Percentiles rank a stretch among this genome's conserved stretches.
Evolutionary conservation across 495 filamentous ascomycete genomes (phyloP).

Genomic region (Hyaloscypha variabilis): DNA sequence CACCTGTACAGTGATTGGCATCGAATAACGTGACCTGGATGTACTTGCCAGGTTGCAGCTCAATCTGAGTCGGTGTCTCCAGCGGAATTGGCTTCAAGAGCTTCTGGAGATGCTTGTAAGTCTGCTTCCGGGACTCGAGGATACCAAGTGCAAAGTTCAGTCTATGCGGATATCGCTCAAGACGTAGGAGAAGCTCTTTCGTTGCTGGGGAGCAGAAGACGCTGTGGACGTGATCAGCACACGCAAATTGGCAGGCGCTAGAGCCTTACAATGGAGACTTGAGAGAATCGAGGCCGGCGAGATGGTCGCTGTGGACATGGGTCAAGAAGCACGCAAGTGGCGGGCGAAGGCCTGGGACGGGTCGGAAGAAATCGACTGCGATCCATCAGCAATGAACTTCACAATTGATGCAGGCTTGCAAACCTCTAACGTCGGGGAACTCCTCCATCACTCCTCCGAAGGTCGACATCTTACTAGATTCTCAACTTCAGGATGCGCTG

Average conservation of each 20-base stretch:
- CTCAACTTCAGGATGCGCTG: neutral
- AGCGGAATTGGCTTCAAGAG: constrained; percentile 82
- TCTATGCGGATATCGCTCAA: constrained; percentile 77
- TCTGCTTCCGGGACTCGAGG: constrained; percentile 66
- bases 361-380: constrained; percentile 81
- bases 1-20: constrained; percentile 90
- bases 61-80: constrained; percentile 77
- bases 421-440: constrained; percentile 71
- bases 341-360: constrained; percentile 50
- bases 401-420: neutral
- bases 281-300: constrained; percentile 78
- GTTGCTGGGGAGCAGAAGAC: constrained; percentile 91
- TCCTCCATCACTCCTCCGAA: constrained; percentile 75
- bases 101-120: constrained; percentile 74
- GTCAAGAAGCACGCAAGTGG: constrained; percentile 88
- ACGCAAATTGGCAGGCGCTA: neutral
- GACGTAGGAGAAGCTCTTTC: constrained; percentile 71
- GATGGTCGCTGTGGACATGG: constrained; percentile 92
- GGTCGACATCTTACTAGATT: constrained; percentile 64
- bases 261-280: constrained; percentile 65
- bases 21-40: constrained; percentile 85
- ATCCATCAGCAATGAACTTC: constrained; percentile 6
- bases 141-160: constrained; percentile 81
- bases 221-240: constrained; percentile 32
- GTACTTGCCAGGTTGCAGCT: constrained; percentile 65